Evolutionary conservation across 2,329 filamentous ascomycete genomes (phyloP), one percentile per base, ranked within the genome.

Genomic region (Alternaria atra): DNA sequence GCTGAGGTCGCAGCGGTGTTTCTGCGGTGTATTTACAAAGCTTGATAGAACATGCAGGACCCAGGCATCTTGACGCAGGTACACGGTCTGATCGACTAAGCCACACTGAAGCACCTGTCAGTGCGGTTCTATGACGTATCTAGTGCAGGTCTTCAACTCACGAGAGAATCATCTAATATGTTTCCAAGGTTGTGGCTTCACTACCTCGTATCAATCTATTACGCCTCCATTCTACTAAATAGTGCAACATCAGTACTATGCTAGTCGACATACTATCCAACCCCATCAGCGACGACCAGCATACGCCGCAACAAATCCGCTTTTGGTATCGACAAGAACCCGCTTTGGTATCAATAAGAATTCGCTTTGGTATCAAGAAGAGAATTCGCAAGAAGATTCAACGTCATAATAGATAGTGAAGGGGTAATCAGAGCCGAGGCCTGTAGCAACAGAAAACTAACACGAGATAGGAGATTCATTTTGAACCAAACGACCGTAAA

Each of bases 391-490:
- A 58, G 29, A 58, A 66, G 67, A 73, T 67, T 74, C 52, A 63
- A 64, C 60, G 50, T 68, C 61, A 65, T 71, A 71, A 69, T 70
- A 72, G 53, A 64, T 64, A 68, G 54, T 63, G 55, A 55, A 68
- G 60, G 62, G 56, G 52, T 57, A 65, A 62, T 57, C 56, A 58
- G 46, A 60, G 56, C 59, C 59, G 52, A 56, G 30, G 60, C 62
- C 50, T 58, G 60, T 29, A 55, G 43, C 47, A 60, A 54, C 65
- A 30, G 47, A 66, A 53, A 66, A 64, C 53, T 56, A 63, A 62
- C 63, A 63, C 54, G 52, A 54, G 46, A 39, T 67, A 72, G 66
- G 69, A 72, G 67, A 72, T 72, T 69, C 67, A 72, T 72, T 72
- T 48, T 52, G 61, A 67, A 59, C 54, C 63, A 56, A 63, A 61